A percentile compares a stretch with the other conserved stretches of the same genome.
Evolutionary conservation across 441 rosid genomes (phyloP).

Genomic region (Euphorbia corollata): DNA sequence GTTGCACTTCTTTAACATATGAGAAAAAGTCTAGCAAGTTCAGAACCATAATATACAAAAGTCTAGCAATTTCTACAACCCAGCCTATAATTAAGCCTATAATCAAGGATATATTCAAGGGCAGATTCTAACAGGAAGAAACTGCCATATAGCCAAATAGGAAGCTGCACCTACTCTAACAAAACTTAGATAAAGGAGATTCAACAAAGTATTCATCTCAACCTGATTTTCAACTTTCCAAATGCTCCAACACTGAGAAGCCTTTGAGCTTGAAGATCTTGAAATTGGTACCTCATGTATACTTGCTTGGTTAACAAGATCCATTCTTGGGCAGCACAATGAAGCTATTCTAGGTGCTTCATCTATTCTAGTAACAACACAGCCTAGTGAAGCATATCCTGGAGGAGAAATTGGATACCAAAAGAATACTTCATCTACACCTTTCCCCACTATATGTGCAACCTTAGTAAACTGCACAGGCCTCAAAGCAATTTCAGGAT

Average conservation of each 20-base stretch:
- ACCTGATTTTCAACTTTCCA: constrained; percentile 99
- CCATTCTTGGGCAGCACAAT: constrained; percentile 90
- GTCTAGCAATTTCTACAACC: too few relatives aligned
- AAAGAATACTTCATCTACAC: constrained; percentile 81
- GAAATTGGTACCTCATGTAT: constrained; percentile 69
- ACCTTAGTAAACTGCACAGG: constrained; percentile 89
- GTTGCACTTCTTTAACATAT: constrained; percentile 12
- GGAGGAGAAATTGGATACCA: constrained; percentile 99
- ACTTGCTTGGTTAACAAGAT: constrained; percentile 82
- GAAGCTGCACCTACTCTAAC: not conserved
- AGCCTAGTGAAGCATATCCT: constrained; percentile 91
- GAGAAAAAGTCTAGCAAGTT: constrained; percentile 15
- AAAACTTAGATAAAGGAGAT: constrained; percentile 6
- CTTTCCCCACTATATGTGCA: constrained; percentile 82
- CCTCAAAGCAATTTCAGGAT: constrained; percentile 76
- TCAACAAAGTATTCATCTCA: constrained; percentile 16
- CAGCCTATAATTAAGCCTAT: not conserved
- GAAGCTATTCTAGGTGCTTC: constrained; percentile 59
- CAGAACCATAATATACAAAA: constrained; percentile 10
- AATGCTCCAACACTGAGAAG: constrained; percentile 88
- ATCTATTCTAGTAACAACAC: constrained; percentile 74
- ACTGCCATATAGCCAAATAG: not conserved
- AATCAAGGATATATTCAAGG: too few relatives aligned
- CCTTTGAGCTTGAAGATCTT: constrained; percentile 71
- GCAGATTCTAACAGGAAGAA: not conserved